Evolutionary conservation across 1,284 basidiomycete genomes (phyloP), one percentile per base, ranked within the genome.

Genomic region (Cutaneotrichosporon arboriforme): DNA sequence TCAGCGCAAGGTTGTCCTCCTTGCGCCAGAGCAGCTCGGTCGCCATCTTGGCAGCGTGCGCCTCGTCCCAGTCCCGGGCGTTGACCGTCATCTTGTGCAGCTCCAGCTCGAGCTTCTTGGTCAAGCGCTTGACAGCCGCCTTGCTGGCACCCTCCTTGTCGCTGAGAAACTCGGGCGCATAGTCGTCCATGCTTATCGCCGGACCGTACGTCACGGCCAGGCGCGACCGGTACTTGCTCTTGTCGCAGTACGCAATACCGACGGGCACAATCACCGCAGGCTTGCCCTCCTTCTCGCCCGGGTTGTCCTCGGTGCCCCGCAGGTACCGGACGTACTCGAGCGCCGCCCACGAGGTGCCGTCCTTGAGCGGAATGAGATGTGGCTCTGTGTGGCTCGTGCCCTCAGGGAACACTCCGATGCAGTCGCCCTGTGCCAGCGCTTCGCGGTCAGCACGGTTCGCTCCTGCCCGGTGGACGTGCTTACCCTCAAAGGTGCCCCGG

Each of bases 271-370:
- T 83, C 4, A 77, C 67, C 21, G 86, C 77, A 31, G 77, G 77
- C 54, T 74, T 70, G 2, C 73, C 73, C 7, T 72, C 66, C 51
- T 77, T 74, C 22, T 69, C 64, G 53, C 74, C 69, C 60, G 65
- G 57, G 69, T 77, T 48, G 78, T 78, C 60, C 60, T 73, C 53
- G 76, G 81, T 59, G 68, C 78, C 67, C 66, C 77, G 54, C 40
- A 83, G 79, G 82, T 88, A 91, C 63, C 87, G 86, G 13, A 84
- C 80, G 74, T 93, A 97, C 77, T 97, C 94, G 60, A 97, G 79
- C 4, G 91, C 89, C 33, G 90, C 86, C 92, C 92, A 97, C 8
- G 90, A 84, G n/a, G 88, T 88, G 21, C 93, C 93, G 64, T 97
- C 90, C 72, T 97, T 97, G 66, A 97, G 82, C 57, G 90, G 86